Conservation (phyloP, 345 rosid species). For the Sonneratia caseolaris region DNA sequence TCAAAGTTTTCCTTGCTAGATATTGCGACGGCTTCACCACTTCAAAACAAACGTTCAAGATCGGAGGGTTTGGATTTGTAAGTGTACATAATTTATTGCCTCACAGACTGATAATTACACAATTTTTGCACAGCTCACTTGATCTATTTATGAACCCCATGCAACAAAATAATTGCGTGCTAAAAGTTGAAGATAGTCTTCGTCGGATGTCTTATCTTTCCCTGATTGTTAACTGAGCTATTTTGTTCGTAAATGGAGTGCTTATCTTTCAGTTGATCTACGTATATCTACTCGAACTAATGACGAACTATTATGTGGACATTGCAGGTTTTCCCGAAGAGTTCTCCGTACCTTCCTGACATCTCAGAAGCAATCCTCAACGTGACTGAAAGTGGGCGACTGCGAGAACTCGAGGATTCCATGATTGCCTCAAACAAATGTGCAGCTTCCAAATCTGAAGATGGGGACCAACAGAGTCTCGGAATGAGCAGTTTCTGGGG, state of each 20-base stretch:
- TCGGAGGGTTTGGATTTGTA: constrained; percentile 25
- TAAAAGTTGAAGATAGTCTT: too few species aligned
- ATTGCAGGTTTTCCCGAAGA: constrained; percentile 17
- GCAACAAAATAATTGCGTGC: too few species aligned
- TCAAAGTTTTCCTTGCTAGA: constrained; percentile 17
- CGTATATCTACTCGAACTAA: background rate
- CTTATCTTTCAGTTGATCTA: too few species aligned
- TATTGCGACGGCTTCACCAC: constrained; percentile 14
- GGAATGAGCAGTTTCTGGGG: background rate
- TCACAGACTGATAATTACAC: background rate
- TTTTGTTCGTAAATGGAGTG: too few species aligned
- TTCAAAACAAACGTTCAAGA: constrained; percentile 11
- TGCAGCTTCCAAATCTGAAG: background rate
- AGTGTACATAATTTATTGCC: background rate
- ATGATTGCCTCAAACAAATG: background rate
- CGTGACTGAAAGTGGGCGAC: constrained; percentile 13
- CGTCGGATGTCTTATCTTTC: too few species aligned
- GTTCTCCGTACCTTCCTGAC: constrained; percentile 13
- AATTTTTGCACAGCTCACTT: background rate
- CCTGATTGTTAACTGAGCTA: too few species aligned
- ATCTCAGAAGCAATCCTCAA: constrained; percentile 19
- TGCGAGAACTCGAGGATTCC: background rate
- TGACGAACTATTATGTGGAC: background rate
- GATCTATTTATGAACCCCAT: background rate
- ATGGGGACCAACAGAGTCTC: background rate